Conservation (phyloP, 2,329 filamentous ascomycete species). For the Cytospora mali region DNA sequence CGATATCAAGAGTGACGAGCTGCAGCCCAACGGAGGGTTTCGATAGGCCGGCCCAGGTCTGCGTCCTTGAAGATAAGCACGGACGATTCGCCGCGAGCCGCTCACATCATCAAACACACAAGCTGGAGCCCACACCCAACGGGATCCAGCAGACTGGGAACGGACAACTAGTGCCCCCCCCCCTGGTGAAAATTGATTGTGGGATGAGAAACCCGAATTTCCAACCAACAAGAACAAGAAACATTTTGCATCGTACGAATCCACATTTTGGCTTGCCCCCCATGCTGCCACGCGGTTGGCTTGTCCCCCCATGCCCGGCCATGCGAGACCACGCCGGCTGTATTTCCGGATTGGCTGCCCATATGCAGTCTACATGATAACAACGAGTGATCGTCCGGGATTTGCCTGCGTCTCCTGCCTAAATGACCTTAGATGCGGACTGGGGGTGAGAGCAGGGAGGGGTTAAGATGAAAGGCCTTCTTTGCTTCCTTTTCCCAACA, state of each 20-base stretch:
- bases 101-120: background rate
- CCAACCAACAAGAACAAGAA: background rate
- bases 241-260: conserved; percentile 8
- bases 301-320: conserved; percentile 6
- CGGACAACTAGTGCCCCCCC: background rate
- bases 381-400: conserved; percentile 19
- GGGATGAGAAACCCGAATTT: conserved; percentile 13
- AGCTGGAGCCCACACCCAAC: conserved; percentile 15
- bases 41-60: conserved; percentile 19
- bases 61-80: conserved; percentile 12
- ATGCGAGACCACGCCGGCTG: conserved; percentile 10
- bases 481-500: background rate
- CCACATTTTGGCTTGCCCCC: no score
- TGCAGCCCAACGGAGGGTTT: background rate
- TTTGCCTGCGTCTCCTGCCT: conserved; percentile 20
- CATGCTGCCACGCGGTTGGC: conserved; percentile 20
- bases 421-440: conserved; percentile 14
- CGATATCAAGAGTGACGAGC: background rate
- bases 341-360: conserved; percentile 18
- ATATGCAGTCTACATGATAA: conserved; percentile 17
- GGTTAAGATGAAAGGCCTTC: background rate
- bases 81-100: background rate
- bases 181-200: conserved; percentile 14
- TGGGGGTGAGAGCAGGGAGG: background rate
- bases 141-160: conserved; percentile 13